phyloP scores from a whole-genome alignment of 2,329 filamentous ascomycete species.

The Cercospora canescens region DNA sequence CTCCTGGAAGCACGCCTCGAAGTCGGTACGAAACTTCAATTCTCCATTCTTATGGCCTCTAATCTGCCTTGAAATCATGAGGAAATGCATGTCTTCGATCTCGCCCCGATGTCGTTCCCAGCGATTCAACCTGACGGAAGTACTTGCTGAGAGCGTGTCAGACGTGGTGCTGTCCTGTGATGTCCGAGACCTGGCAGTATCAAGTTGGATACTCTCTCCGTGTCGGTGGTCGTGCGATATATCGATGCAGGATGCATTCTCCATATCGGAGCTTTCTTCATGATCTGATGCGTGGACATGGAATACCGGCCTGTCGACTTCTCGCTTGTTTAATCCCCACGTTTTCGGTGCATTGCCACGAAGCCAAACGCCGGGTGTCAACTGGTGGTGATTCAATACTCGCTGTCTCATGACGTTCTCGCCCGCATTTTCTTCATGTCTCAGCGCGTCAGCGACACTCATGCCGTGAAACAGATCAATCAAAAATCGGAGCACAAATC shows the following conservation, averaged over 20 bases:
- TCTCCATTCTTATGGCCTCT: background rate
- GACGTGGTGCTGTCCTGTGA: background rate
- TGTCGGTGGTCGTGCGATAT: background rate
- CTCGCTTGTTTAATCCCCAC: background rate
- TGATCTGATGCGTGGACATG: background rate
- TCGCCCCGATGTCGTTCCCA: slow-evolving; percentile 2
- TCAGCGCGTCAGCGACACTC: background rate
- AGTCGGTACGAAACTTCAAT: slow-evolving; percentile 14
- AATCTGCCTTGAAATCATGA: slow-evolving; percentile 1
- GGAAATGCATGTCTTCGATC: slow-evolving; percentile 7
- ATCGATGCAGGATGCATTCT: background rate
- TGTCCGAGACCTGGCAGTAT: background rate
- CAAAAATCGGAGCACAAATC: slow-evolving; percentile 4
- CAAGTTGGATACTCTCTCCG: background rate
- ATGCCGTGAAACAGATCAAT: slow-evolving; percentile 9
- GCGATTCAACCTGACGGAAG: slow-evolving; percentile 3
- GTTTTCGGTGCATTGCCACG: background rate
- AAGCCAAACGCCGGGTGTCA: background rate
- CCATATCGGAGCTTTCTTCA: background rate
- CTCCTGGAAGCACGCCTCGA: slow-evolving; percentile 14
- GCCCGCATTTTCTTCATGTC: background rate
- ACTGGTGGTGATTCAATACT: background rate
- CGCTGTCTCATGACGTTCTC: background rate
- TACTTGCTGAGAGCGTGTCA: background rate
- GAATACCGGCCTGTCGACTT: background rate